phyloP scores from a whole-genome alignment of 2,329 filamentous ascomycete genomes.

The Hypoxylon sp. region DNA sequence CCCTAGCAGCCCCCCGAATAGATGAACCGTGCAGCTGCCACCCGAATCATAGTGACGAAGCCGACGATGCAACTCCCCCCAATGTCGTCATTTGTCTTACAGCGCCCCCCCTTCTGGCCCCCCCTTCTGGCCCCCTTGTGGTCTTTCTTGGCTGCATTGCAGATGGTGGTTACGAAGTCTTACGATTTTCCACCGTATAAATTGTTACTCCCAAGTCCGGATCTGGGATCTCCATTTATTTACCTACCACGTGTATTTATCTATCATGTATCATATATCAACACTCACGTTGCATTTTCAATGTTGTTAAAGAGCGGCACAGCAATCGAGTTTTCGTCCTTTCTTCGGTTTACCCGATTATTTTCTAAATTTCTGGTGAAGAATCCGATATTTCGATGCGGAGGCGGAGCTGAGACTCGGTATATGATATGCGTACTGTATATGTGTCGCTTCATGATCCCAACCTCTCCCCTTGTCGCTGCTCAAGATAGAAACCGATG shows the following conservation, averaged over 20 bases:
- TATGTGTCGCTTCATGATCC: slow-evolving; percentile 15
- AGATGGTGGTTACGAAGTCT: slow-evolving; percentile 24
- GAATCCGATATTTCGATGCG: not conserved
- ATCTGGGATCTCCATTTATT: slow-evolving; percentile 8
- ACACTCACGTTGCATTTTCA: slow-evolving; percentile 13
- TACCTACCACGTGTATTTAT: slow-evolving; percentile 35
- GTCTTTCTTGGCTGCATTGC: slow-evolving; percentile 37
- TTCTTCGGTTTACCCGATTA: not conserved
- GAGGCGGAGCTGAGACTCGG: not conserved
- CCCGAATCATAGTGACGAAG: slow-evolving; percentile 41
- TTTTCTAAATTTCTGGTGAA: not conserved
- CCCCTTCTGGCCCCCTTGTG: not conserved
- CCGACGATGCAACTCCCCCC: slow-evolving; percentile 31
- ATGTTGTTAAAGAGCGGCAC: not conserved
- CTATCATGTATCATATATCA: slow-evolving; percentile 21
- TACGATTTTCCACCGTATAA: slow-evolving; percentile 32
- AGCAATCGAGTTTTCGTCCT: not conserved
- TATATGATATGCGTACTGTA: not conserved
- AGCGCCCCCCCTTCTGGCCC: slow-evolving; percentile 26
- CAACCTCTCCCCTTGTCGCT: slow-evolving; percentile 3
- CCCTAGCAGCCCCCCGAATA: slow-evolving; percentile 28
- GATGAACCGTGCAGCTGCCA: slow-evolving; percentile 42
- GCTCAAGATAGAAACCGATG: not conserved
- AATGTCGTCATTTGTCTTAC: slow-evolving; percentile 47
- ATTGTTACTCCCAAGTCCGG: slow-evolving; percentile 33